Evolutionary conservation across 2,329 filamentous ascomycete species (phyloP), one percentile per base, ranked within the genome.

Genomic region (Reticulascus tulasneorum): DNA sequence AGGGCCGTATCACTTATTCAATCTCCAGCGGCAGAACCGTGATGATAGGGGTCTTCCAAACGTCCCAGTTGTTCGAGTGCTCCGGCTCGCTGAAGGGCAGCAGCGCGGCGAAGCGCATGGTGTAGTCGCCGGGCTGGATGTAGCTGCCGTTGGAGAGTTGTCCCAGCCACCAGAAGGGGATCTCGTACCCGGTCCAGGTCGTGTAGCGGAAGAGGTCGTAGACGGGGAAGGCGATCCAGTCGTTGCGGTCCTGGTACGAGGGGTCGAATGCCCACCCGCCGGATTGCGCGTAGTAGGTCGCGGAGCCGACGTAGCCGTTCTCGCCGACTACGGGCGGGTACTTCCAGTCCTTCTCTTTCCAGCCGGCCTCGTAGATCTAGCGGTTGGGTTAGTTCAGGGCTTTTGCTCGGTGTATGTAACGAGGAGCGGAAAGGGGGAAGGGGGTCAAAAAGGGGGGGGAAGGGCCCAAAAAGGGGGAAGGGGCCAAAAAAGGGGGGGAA

Each of bases 111-210:
- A 58, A 47, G 1, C 54, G 38, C 26, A 53, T 35, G 32, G 24
- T 34, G 19, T 56, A 56, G 18, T 45, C 47, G 16, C 53, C 53
- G 4, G 45, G 46, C 13, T 33, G 42, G 16, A 56, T 53, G 21
- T 48, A 45, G 13, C 37, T 47, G 3, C 52, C 53, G 17, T 56
- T 55, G 1, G 47, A 44, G 16, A 58, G 16, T 29, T 49, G 48
- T 7, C 54, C 54, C 5, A 56, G 41, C 54, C 54, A 56, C 48
- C 46, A 52, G 22, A 47, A 52, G 7, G 35, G 40, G n/a, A 44
- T 31, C 3, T 34, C 41, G 11, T 37, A 37, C 29, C 30, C 9
- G 4, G 29, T 44, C 8, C 22, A 26, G 16, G 33, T 35, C 20
- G 54, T 55, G n/a, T 43, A 51, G 7, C 50, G 48, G 21, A 46